Conservation (phyloP, 257 asterid species). For the Solanum piurae region DNA sequence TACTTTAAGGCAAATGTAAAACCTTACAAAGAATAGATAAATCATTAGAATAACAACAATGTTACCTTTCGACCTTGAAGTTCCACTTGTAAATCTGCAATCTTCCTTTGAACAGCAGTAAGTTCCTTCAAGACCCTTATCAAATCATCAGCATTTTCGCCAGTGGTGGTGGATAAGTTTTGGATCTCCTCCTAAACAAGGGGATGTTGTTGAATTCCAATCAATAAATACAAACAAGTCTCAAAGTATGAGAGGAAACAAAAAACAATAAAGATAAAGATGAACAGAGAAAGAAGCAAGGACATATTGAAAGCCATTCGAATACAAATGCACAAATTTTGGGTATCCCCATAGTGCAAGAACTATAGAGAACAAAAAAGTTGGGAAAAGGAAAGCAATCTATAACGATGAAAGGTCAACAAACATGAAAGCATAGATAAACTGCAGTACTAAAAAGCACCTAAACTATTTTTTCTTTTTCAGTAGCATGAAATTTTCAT, state of each 20-base stretch:
- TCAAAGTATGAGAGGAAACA: neutral
- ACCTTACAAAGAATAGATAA: neutral
- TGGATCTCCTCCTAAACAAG: conserved; percentile 65
- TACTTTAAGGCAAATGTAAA: neutral
- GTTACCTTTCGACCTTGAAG: conserved; percentile 97
- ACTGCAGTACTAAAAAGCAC: neutral
- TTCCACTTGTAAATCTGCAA: conserved; percentile 95
- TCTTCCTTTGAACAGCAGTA: conserved; percentile 82
- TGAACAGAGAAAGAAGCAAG: neutral
- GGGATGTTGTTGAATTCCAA: neutral
- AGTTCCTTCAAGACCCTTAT: conserved; percentile 81
- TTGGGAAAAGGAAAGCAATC: neutral
- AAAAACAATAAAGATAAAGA: neutral
- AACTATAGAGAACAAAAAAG: neutral
- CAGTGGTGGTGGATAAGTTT: conserved; percentile 35
- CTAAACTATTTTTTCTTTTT: neutral
- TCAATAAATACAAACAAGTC: neutral
- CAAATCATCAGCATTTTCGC: conserved; percentile 81
- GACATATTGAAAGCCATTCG: neutral
- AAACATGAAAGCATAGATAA: neutral
- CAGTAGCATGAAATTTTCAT: neutral
- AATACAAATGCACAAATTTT: neutral
- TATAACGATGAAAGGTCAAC: neutral
- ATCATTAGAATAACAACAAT: neutral
- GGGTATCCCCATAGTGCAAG: neutral